Evolutionary conservation across 129 eudicot species (phyloP).

Genomic region (Flaveria bidentis): DNA sequence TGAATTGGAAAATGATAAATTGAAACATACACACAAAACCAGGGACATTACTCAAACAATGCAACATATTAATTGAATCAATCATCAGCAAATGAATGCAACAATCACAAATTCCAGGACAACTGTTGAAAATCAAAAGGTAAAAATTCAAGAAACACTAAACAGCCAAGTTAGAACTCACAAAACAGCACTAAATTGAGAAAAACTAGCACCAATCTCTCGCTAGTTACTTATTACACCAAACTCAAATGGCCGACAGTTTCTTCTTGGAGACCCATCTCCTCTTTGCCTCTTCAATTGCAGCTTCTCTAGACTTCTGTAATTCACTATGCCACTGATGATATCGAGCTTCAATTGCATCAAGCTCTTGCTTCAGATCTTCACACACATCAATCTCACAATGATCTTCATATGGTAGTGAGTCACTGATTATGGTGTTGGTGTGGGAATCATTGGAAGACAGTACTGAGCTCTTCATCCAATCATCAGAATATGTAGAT

Average conservation of each 20-base stretch:
- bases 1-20: background rate
- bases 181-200: background rate
- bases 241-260: slow-evolving; percentile 19
- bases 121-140: background rate
- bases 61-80: background rate
- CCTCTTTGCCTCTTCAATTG: slow-evolving; percentile 64
- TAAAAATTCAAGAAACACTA: slow-evolving; percentile 1
- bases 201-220: slow-evolving; percentile 22
- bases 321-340: slow-evolving; percentile 48
- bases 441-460: slow-evolving; percentile 21
- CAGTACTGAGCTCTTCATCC: slow-evolving; percentile 33
- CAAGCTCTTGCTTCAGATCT: slow-evolving; percentile 66
- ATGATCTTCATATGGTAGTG: slow-evolving; percentile 2
- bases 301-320: slow-evolving; percentile 53
- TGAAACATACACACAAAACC: background rate
- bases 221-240: slow-evolving; percentile 10
- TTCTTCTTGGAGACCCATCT: slow-evolving; percentile 48
- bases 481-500: slow-evolving; percentile 28
- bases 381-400: slow-evolving; percentile 34
- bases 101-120: slow-evolving; percentile 20
- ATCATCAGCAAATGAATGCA: slow-evolving; percentile 13
- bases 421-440: slow-evolving; percentile 36
- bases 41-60: background rate
- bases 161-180: background rate
- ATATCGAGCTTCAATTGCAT: slow-evolving; percentile 59